Percentiles rank a stretch among this genome's conserved stretches.
These are phyloP conservation scores for Zizania palustris DNA, from an alignment of 202 grass and related monocot genomes.

Conservation along the genomic window DNA sequence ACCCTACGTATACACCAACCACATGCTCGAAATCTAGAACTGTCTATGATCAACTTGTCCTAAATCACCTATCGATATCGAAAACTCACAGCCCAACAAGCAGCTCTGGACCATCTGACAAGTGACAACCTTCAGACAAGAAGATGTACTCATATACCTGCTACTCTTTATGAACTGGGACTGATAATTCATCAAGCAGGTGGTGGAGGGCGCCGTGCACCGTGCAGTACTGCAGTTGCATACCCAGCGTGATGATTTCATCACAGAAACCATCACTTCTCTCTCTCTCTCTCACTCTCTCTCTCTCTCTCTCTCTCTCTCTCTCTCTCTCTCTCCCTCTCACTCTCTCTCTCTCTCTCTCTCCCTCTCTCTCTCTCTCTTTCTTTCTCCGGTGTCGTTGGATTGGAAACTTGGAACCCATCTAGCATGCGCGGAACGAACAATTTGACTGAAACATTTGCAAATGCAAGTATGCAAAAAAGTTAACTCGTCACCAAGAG, in stretches of 20 bases:
- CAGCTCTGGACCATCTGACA: constrained; percentile 45
- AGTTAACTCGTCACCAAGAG: constrained; percentile 1
- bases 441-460: background rate
- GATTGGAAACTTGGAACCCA: background rate
- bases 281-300: background rate
- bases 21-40: constrained; percentile 20
- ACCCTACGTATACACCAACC: constrained; percentile 22
- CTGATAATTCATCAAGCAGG: constrained; percentile 43
- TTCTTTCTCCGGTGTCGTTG: background rate
- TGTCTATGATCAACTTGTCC: constrained; percentile 5
- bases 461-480: background rate
- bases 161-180: constrained; percentile 13
- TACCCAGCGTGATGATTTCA: background rate
- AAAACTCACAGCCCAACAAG: constrained; percentile 35
- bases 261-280: background rate
- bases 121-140: constrained; percentile 35
- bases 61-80: constrained; percentile 2
- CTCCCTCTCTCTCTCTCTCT: background rate
- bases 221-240: too few species aligned
- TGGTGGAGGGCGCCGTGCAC: background rate
- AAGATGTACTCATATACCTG: background rate
- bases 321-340: background rate
- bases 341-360: background rate
- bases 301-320: background rate
- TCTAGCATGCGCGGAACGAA: background rate